Conservation (phyloP, 2,329 filamentous ascomycete genomes). For the Chrysoporthe cubensis region DNA sequence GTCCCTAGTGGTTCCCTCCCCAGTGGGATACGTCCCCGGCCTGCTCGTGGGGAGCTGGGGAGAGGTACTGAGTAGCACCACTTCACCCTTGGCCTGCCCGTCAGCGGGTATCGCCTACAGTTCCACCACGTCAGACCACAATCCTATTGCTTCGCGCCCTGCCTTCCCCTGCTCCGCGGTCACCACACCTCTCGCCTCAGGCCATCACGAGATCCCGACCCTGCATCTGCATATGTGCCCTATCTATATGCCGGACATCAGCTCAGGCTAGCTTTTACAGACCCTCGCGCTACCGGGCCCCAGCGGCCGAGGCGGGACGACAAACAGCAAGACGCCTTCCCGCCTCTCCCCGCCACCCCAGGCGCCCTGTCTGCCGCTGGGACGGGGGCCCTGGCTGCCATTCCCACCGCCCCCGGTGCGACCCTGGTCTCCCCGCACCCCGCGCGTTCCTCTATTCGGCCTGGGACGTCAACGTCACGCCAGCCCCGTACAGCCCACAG, state of each 20-base stretch:
- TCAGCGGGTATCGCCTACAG: not conserved
- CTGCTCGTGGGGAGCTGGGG: not conserved
- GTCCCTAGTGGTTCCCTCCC: not conserved
- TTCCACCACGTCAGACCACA: constrained; percentile 12
- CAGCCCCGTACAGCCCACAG: constrained; percentile 17
- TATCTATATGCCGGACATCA: not conserved
- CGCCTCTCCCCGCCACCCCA: not conserved
- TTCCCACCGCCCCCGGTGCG: constrained; percentile 14
- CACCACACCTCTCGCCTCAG: not conserved
- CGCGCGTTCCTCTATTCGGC: constrained; percentile 24
- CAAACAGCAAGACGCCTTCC: not conserved
- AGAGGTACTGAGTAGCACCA: not conserved
- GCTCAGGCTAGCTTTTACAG: constrained; percentile 8
- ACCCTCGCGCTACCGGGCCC: not conserved
- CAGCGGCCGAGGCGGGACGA: not conserved
- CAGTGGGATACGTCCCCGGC: not conserved
- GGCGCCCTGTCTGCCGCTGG: not conserved
- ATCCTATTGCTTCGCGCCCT: not conserved
- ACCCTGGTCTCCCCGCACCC: constrained; percentile 27
- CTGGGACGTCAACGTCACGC: constrained; percentile 26
- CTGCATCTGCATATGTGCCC: constrained; percentile 3
- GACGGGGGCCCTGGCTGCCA: not conserved
- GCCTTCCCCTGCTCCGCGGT: not conserved
- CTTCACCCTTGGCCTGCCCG: not conserved
- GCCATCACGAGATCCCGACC: constrained; percentile 6